phyloP scores from a whole-genome alignment of 768 basidiomycete genomes.

The Pisolithus microcarpus region DNA sequence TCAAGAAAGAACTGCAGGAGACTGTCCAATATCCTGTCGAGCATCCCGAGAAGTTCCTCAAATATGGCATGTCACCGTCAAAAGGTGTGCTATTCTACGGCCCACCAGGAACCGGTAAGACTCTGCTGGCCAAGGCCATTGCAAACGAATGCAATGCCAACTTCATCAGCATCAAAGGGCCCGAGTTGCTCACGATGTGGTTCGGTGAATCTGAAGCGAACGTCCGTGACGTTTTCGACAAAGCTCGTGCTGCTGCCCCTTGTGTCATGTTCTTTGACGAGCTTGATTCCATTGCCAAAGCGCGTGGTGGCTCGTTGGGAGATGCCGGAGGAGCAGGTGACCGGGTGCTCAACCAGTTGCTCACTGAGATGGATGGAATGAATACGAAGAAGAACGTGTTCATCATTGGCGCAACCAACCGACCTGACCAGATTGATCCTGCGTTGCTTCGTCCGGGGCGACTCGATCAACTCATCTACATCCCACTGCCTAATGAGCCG shows the following conservation, averaged over 20 bases:
- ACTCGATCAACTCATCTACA: slow-evolving; percentile 98
- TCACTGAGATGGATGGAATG: slow-evolving; percentile 99
- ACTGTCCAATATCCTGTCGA: slow-evolving; percentile 99
- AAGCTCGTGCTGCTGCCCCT: slow-evolving; percentile 98
- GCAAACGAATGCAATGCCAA: slow-evolving; percentile 99
- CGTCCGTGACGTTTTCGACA: slow-evolving; percentile 99
- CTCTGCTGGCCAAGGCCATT: slow-evolving; percentile 95
- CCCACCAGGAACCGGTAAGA: slow-evolving; percentile 99
- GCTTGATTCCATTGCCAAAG: slow-evolving; percentile 97
- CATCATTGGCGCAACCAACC: slow-evolving; percentile 94
- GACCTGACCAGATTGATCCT: slow-evolving; percentile 92
- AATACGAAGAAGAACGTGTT: slow-evolving; percentile 98
- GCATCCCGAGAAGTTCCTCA: slow-evolving; percentile 99
- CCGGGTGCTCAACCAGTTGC: slow-evolving; percentile 93
- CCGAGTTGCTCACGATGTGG: slow-evolving; percentile 99
- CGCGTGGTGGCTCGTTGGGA: slow-evolving; percentile 76
- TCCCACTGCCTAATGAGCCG: slow-evolving; percentile 92
- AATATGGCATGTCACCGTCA: slow-evolving; percentile 99
- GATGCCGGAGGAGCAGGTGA: slow-evolving; percentile 97
- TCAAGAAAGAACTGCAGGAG: slow-evolving; percentile 98
- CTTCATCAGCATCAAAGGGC: slow-evolving; percentile 99
- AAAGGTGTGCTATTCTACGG: slow-evolving; percentile 99
- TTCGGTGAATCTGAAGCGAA: slow-evolving; percentile 99
- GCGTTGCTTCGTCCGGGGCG: slow-evolving; percentile 94
- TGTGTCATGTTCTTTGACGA: slow-evolving; percentile 99